Evolutionary conservation across 768 basidiomycete species (phyloP), one percentile per base, ranked within the genome.

Genomic region (Trametes gibbosa): DNA sequence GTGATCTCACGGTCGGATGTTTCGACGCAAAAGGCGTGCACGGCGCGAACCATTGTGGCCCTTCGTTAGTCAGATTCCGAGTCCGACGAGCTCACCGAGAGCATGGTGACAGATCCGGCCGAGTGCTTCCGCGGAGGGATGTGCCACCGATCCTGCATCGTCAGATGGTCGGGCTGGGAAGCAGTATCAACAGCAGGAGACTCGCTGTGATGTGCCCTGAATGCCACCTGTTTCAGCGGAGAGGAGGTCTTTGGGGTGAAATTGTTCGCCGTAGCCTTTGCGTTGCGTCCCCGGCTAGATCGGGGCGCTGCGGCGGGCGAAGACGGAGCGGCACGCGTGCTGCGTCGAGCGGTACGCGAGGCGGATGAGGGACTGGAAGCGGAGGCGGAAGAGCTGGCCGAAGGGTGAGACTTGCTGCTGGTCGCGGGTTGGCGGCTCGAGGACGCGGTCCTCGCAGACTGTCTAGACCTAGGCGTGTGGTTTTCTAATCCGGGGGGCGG

Each of bases 231-330:
- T 47, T 49, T 60, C 23, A 60, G 37, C 5, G 53, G 53, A 7
- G 59, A 60, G 32, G 59, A 23, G 17, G 40, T 54, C 53, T 35
- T 43, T 12, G 59, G 59, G 23, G 37, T 54, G 40, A 50, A 54
- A 1, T 53, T 53, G 19, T 60, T 32, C 19, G 53, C 39, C n/a
- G 53, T 47, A 16, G 52, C 50, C 59, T 60, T 60, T 23, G 23
- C 32, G 47, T 32, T 41, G 10, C 17, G 27, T 41, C 13, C 50
- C 3, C 7, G 19, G n/a, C 43, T 19, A 12, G 16, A 5, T 3
- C 4, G 47, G 10, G 45, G 37, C 6, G 23, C 43, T 21, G 19
- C 21, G 9, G 43, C 5, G 5, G 19, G 19, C 9, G 43, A 6
- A 21, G 43, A 32, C 29, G 29, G 32, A 7, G 32, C 49, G 14